Evolutionary conservation across 352 stramenopile species (phyloP).

Genomic region (Pythium coloratum): DNA sequence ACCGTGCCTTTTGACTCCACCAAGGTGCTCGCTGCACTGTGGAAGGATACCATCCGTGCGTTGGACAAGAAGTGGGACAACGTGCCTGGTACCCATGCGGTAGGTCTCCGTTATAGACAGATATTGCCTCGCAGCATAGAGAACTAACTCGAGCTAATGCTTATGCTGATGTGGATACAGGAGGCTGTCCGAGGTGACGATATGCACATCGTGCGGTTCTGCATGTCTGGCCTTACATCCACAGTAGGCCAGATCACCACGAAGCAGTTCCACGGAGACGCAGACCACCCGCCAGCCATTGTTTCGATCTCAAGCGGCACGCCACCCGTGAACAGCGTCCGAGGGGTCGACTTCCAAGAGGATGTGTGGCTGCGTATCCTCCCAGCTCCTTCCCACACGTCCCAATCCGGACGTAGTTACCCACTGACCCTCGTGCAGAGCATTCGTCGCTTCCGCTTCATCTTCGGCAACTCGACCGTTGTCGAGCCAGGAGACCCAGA

Average conservation of each 20-base stretch:
- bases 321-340: not conserved
- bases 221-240: not conserved
- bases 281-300: not conserved
- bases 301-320: not conserved
- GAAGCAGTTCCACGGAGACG: not conserved
- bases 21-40: conserved; percentile 4
- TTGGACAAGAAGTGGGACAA: not conserved
- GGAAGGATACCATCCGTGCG: not conserved
- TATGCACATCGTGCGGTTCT: conserved; percentile 1
- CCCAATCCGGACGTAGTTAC: not conserved
- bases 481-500: not conserved
- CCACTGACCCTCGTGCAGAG: conserved; percentile 2
- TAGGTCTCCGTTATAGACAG: not conserved
- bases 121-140: not conserved
- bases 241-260: not conserved
- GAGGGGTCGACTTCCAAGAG: not conserved
- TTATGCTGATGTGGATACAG: not conserved
- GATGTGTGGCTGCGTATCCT: conserved; percentile 1
- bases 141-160: not conserved
- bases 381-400: not conserved
- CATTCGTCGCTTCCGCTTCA: conserved; percentile 9
- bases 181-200: not conserved
- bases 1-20: conserved; percentile 3
- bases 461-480: not conserved
- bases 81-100: not conserved